Conservation (phyloP, 495 filamentous ascomycete genomes). For the Lasiosphaeriaceae sp. region DNA sequence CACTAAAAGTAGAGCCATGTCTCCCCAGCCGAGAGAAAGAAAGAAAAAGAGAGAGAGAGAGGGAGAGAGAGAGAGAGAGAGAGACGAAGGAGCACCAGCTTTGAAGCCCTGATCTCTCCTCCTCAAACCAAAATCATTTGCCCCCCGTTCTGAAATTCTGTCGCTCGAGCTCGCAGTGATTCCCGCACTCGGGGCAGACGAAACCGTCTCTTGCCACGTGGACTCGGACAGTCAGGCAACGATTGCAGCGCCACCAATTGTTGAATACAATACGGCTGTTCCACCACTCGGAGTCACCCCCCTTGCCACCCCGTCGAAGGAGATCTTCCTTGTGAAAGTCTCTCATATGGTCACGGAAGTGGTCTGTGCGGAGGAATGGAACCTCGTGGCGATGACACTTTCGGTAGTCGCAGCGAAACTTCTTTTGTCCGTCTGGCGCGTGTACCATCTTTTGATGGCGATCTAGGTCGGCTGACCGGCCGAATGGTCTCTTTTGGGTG, state of each 20-base stretch:
- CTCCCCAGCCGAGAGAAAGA: too few species aligned
- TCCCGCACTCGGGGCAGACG: constrained; percentile 38
- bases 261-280: constrained; percentile 17
- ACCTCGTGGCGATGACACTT: constrained; percentile 31
- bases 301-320: constrained; percentile 24
- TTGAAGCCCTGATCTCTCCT: too few species aligned
- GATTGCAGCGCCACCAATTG: constrained; percentile 47
- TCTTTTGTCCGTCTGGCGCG: constrained; percentile 27
- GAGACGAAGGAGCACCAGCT: too few species aligned
- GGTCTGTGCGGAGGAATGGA: constrained; percentile 42
- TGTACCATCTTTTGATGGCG: constrained; percentile 43
- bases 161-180: constrained; percentile 34
- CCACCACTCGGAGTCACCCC: constrained; percentile 22
- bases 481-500: constrained; percentile 29
- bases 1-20: too few species aligned
- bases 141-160: constrained; percentile 11
- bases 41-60: too few species aligned
- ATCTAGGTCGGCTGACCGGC: constrained; percentile 45
- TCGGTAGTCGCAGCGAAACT: constrained; percentile 40
- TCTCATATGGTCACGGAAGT: constrained; percentile 48
- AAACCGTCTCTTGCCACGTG: constrained; percentile 29
- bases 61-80: too few species aligned
- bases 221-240: constrained; percentile 37
- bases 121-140: neutral
- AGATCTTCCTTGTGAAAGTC: constrained; percentile 50